A percentile compares a stretch with the other conserved stretches of the same genome.
phyloP scores from a whole-genome alignment of 1,284 basidiomycete species.

The Omphalotus olearius region DNA sequence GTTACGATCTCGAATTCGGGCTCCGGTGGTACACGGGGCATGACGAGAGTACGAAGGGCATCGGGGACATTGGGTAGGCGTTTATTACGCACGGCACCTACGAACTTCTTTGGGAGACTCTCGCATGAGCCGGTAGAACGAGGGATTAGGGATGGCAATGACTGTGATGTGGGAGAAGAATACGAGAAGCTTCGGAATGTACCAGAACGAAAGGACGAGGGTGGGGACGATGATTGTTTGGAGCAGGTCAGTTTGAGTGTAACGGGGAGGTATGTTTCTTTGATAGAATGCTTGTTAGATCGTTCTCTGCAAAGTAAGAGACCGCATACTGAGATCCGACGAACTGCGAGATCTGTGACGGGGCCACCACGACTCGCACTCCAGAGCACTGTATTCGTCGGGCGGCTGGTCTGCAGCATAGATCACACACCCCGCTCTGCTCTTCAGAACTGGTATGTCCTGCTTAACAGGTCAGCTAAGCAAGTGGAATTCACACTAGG shows the following conservation, averaged over 20 bases:
- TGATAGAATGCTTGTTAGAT: background rate
- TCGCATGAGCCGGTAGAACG: background rate
- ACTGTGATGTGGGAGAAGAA: background rate
- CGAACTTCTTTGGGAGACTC: background rate
- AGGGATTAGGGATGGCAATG: background rate
- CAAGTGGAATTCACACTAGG: too few relatives aligned
- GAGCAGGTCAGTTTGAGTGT: background rate
- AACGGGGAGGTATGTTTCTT: background rate
- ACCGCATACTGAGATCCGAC: background rate
- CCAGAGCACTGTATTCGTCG: background rate
- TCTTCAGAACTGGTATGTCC: too few relatives aligned
- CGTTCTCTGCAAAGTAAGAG: background rate
- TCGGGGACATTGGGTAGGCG: background rate
- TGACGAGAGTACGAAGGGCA: background rate
- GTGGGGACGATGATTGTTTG: background rate
- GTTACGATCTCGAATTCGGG: slow-evolving; percentile 2
- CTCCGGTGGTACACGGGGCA: background rate
- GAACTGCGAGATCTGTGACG: background rate
- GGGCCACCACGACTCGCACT: background rate
- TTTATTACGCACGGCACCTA: background rate
- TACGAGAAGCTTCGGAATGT: background rate
- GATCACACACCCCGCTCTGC: too few relatives aligned
- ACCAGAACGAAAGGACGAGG: background rate
- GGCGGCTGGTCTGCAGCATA: background rate
- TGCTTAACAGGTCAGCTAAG: too few relatives aligned